Conservation (phyloP, 2,329 filamentous ascomycete species). For the Zymoseptoria brevis region DNA sequence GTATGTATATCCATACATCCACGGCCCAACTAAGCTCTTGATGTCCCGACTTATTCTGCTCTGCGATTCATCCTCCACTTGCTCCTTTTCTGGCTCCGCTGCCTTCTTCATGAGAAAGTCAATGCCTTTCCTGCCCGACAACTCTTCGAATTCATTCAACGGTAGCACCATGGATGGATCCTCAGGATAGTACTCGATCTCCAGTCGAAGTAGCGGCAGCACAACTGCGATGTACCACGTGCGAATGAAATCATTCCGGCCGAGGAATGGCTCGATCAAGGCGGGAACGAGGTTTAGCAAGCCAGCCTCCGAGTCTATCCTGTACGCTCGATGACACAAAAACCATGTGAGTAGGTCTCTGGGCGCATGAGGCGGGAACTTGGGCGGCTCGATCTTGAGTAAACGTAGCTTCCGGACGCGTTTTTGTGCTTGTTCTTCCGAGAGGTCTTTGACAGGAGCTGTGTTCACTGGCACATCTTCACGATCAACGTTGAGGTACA, state of each 20-base stretch:
- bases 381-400: conserved; percentile 47
- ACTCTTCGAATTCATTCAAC: conserved; percentile 55
- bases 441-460: conserved; percentile 49
- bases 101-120: conserved; percentile 55
- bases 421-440: conserved; percentile 56
- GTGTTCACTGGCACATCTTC: conserved; percentile 45
- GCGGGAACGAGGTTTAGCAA: conserved; percentile 58
- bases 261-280: conserved; percentile 62
- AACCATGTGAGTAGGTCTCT: conserved; percentile 55
- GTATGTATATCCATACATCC: conserved; percentile 59
- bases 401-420: conserved; percentile 57
- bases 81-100: conserved; percentile 29
- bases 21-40: conserved; percentile 61
- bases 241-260: conserved; percentile 52
- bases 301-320: conserved; percentile 65
- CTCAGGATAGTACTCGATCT: conserved; percentile 60
- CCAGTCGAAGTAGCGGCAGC: conserved; percentile 60
- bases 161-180: conserved; percentile 49
- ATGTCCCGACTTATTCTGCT: conserved; percentile 52
- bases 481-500: conserved; percentile 36
- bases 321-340: conserved; percentile 58
- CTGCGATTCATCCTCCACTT: conserved; percentile 19
- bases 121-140: conserved; percentile 53
- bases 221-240: conserved; percentile 63
- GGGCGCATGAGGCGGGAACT: conserved; percentile 41